Conservation (phyloP, 1,284 basidiomycete species). For the Calocybe gambosa region DNA sequence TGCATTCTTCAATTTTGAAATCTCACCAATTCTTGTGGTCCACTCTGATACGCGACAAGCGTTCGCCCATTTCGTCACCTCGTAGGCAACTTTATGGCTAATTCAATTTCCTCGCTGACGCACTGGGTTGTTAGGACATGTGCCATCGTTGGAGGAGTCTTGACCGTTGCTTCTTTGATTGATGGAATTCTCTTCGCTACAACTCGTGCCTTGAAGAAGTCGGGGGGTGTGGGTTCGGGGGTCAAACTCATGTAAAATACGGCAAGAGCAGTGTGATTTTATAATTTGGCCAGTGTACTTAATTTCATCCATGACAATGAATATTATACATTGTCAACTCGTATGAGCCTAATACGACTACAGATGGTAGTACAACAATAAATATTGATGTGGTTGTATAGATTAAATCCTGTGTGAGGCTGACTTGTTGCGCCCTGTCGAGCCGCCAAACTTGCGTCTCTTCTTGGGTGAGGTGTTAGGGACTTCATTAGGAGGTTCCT, state of each 20-base stretch:
- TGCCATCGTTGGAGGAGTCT: conserved; percentile 94
- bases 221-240: conserved; percentile 24
- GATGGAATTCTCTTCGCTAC: conserved; percentile 86
- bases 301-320: conserved; percentile 8
- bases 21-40: conserved; percentile 92
- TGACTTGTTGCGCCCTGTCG: conserved; percentile 9
- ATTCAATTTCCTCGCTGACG: conserved; percentile 5
- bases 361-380: neutral
- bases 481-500: neutral
- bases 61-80: conserved; percentile 96
- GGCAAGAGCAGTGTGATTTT: conserved; percentile 5
- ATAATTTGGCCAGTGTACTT: conserved; percentile 2
- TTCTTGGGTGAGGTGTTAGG: conserved; percentile 21
- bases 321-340: conserved; percentile 8
- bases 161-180: conserved; percentile 91
- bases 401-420: neutral
- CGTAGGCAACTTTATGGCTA: conserved; percentile 47
- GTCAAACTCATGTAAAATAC: conserved; percentile 35
- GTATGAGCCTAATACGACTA: conserved; percentile 9
- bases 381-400: neutral
- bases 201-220: conserved; percentile 60
- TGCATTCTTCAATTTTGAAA: conserved; percentile 95
- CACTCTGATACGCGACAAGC: conserved; percentile 90
- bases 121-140: conserved; percentile 62
- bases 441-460: conserved; percentile 25